Base-by-base conservation (phyloP, 306 rosid species). In the Alnus glutinosa region DNA sequence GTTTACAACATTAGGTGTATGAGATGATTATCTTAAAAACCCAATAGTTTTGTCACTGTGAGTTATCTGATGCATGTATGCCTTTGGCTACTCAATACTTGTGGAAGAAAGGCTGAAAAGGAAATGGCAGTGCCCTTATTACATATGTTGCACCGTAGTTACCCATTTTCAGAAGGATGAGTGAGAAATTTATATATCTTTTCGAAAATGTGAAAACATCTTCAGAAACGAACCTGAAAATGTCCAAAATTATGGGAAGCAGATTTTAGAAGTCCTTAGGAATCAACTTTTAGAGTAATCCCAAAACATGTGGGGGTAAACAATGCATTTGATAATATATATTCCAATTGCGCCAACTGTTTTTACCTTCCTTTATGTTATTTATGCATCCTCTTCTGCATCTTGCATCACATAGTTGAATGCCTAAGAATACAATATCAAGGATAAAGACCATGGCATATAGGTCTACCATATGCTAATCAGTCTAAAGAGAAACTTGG, bases 91-190 rank as follows among this genome's bases (percentile, higher is more conserved):
- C 49, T 66, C 14, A 34, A 15, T 37, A 66, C 71, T 34, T 66
- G 23, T 7, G 71, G 71, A 37, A 66, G 28, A 36, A 37, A 66
- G 48, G 71, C 71, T 66, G 71, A 37, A 34, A 34, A 34, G 1
- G 37, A 34, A 66, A 66, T 66, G 71, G 71, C 46, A 66, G 47
- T 37, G 49, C 19, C 70, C 37, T 66, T 66, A 10, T 14, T 63
- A 34, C 44, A 36, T 34, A 63, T 44, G 28, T 66, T 37, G 71
- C 32, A 7, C 47, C n/a, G 6, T 2, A 32, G 69, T 62, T 32
- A 13, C 32, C 42, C 69, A 62, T 32, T 62, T 62, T 32, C 61
- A 66, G n/a, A 66, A 66, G 71, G 71, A 37, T 37, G 71, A 37
- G 3, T 3, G 28, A 64, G 48, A 14, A 66, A 37, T 48, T 36